Evolutionary conservation across 306 rosid genomes (phyloP), one percentile per base, ranked within the genome.

Genomic region (Myrica gale): DNA sequence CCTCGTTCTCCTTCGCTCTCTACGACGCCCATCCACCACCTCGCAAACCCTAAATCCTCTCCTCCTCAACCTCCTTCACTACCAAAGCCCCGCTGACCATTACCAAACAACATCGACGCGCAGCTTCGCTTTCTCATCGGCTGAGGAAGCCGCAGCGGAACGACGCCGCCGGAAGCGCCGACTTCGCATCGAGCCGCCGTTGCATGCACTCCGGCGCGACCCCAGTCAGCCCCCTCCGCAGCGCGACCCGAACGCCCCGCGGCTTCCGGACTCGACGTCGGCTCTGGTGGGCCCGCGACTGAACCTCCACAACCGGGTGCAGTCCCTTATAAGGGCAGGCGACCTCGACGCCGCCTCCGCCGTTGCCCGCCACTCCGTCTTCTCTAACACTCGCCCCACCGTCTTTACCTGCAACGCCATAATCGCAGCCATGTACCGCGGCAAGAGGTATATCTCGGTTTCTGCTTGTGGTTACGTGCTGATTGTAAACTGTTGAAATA

Each of bases 371-470:
- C 91, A 86, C 81, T 87, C 98, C 0, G 91, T 91, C 3, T 94
- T 88, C 84, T 94, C 98, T 3, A 77, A 78, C n/a, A 94, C 94
- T 0, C 96, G 97, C 6, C 98, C 98, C n/a, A 94, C 98, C 8
- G 98, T 94, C 9, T 91, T 90, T 87, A 94, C 98, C n/a, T 94
- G 98, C 83, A 94, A 94, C 47, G 98, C 98, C 78, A 86, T 94
- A 54, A 84, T 94, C 9, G 98, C 96, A 3, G 93, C 96, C 77
- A 94, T 94, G 98, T 94, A 90, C 77, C 93, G 98, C 9, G 89
- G 85, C 4, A 85, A 85, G 87, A 85, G 97, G 87, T 91, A 90
- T 68, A 13, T 57, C 15, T 57, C 5, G 9, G 50, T 4, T 23
- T 43, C 1, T 63, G 10, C n/a, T 1, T 37, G 11, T 16, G 4